Percentiles rank a stretch among this genome's conserved stretches.
Evolutionary conservation across 106 monocot genomes (phyloP).

Genomic region (Triglochin maritima): DNA sequence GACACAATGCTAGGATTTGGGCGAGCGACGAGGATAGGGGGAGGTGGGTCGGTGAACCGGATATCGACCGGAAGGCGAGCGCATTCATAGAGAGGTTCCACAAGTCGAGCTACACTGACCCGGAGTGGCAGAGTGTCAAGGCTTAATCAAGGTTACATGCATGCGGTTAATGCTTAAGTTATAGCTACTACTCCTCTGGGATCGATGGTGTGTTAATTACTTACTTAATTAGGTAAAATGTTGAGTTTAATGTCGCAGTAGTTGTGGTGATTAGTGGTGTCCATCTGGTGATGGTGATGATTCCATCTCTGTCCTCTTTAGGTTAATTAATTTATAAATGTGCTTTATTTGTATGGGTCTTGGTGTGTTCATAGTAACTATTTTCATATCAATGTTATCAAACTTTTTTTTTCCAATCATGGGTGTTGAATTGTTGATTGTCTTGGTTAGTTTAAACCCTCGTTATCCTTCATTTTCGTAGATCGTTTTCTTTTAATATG

Average conservation of each 20-base stretch:
- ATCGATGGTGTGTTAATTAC: too few relatives aligned
- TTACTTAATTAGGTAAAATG: too few relatives aligned
- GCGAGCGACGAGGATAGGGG: slow-evolving; percentile 18
- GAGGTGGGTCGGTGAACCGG: slow-evolving; percentile 15
- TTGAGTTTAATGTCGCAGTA: too few relatives aligned
- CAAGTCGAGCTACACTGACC: slow-evolving; percentile 6
- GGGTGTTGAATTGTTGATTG: too few relatives aligned
- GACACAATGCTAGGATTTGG: not conserved
- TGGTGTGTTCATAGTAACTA: too few relatives aligned
- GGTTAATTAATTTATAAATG: too few relatives aligned
- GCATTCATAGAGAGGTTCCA: slow-evolving; percentile 13
- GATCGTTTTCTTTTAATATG: too few relatives aligned
- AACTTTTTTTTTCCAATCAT: too few relatives aligned
- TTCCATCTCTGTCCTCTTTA: not conserved
- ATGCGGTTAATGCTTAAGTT: not conserved
- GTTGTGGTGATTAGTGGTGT: not conserved
- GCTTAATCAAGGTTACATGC: not conserved
- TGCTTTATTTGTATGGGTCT: too few relatives aligned
- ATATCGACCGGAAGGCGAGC: slow-evolving; percentile 18
- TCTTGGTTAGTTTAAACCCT: too few relatives aligned
- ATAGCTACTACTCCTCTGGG: not conserved
- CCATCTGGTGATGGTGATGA: not conserved
- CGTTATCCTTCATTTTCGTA: too few relatives aligned
- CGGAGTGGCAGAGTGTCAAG: slow-evolving; percentile 11
- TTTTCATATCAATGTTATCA: too few relatives aligned